Evolutionary conservation across 2,329 filamentous ascomycete species (phyloP), one percentile per base, ranked within the genome.

Genomic region (Fusarium haematococcum): DNA sequence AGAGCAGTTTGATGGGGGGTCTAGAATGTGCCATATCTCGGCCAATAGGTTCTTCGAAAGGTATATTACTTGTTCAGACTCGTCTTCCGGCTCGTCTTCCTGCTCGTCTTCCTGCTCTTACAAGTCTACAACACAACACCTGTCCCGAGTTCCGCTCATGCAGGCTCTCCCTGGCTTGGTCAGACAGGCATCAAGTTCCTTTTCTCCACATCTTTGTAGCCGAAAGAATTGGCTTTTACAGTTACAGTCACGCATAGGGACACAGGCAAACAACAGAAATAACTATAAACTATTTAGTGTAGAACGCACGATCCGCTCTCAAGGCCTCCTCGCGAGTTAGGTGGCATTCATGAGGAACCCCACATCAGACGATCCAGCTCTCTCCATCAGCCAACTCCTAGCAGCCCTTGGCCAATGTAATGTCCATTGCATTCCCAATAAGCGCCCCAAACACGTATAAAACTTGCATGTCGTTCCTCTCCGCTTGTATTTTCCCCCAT

Each of bases 371-470:
- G 27, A 65, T 71, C 35, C 68, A 32, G 60, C 69, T 69, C 65
- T 66, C 59, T 60, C 57, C 57, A 58, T 52, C 65, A 63, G 64
- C 60, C 50, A 65, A 75, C 72, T 72, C 71, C 72, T 18, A 39
- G 62, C 41, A 69, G 63, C 59, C 52, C 68, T 61, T 74, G 62
- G 58, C 69, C 72, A 70, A 52, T 58, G 57, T 62, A 70, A 52
- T 58, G 57, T 59, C 69, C 45, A 32, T 52, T 52, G 27, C 48
- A 32, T 69, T 75, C 72, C 71, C 68, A 71, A 65, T 63, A 71
- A 75, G 69, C 69, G 71, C 71, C 69, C 52, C 33, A 66, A 58
- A 61, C 60, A 63, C 68, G 30, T 73, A 60, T 66, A 62, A 68
- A 72, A 64, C 62, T 41, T 70, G 35, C 43, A 70, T 74, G 43